Percentiles rank a stretch among this genome's conserved stretches.
Evolutionary conservation across 2,329 filamentous ascomycete species (phyloP).

Genomic region (Cyanodermella asteris): DNA sequence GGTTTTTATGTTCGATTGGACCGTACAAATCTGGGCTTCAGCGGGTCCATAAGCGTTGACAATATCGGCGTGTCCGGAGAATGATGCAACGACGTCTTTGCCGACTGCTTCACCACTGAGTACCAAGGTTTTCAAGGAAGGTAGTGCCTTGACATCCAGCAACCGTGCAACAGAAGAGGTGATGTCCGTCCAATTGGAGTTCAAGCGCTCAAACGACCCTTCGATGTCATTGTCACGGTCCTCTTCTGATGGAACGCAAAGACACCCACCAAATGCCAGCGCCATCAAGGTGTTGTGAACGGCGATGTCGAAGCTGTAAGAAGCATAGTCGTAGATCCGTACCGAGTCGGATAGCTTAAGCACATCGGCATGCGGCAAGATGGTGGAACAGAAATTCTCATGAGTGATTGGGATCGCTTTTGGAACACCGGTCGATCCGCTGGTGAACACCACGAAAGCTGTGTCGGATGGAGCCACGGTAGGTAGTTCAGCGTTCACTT

Average conservation of each 20-base stretch:
- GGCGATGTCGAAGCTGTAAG: constrained; percentile 11
- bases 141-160: constrained; percentile 6
- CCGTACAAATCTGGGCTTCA: too few species aligned
- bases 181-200: constrained; percentile 7
- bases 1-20: constrained; percentile 1
- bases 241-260: constrained; percentile 6
- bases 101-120: constrained; percentile 8
- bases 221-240: constrained; percentile 5
- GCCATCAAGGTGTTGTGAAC: constrained; percentile 7
- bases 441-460: constrained; percentile 11
- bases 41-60: constrained; percentile 9
- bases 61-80: constrained; percentile 5
- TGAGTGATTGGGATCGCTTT: constrained; percentile 11
- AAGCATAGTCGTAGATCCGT: constrained; percentile 26
- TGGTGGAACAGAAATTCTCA: constrained; percentile 3
- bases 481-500: constrained; percentile 6
- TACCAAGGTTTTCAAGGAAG: constrained; percentile 6
- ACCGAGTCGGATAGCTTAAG: constrained; percentile 21
- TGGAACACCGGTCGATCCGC: constrained; percentile 15
- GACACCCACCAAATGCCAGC: constrained; percentile 5
- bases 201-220: constrained; percentile 5
- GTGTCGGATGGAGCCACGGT: constrained; percentile 4
- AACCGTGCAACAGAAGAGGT: constrained; percentile 9
- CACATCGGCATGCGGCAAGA: constrained; percentile 2
- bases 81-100: constrained; percentile 5